These are phyloP conservation scores for Coprinellus micaceus DNA, from an alignment of 768 basidiomycete species.

Conservation along the genomic window DNA sequence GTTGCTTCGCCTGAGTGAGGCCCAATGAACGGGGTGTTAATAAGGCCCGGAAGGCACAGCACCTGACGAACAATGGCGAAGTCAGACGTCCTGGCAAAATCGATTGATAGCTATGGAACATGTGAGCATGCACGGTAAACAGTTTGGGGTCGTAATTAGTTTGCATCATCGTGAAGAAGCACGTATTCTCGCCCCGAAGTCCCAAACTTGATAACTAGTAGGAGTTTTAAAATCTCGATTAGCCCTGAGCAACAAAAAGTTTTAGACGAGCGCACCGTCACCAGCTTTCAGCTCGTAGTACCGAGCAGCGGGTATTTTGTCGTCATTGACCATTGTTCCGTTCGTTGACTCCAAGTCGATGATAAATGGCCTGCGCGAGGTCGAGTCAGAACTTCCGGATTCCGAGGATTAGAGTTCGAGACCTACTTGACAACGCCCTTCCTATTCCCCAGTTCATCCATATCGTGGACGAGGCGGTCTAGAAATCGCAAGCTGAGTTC, in stretches of 20 bases:
- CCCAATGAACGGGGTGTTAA: too few relatives aligned
- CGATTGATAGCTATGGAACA: slow-evolving; percentile 3
- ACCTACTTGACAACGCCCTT: slow-evolving; percentile 83
- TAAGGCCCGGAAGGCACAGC: too few relatives aligned
- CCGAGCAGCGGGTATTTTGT: slow-evolving; percentile 76
- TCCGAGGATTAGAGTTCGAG: slow-evolving; percentile 10
- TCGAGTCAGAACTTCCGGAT: slow-evolving; percentile 5
- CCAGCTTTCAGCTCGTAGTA: slow-evolving; percentile 79
- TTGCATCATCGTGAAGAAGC: slow-evolving; percentile 73
- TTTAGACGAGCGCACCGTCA: slow-evolving; percentile 56
- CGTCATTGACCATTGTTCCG: slow-evolving; percentile 87
- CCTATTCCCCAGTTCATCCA: slow-evolving; percentile 79
- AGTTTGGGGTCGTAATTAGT: slow-evolving; percentile 24
- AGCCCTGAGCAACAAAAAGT: background rate
- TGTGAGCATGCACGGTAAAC: background rate
- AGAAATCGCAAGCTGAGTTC: slow-evolving; percentile 10
- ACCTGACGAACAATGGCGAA: slow-evolving; percentile 3
- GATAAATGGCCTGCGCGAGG: slow-evolving; percentile 73
- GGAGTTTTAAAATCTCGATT: background rate
- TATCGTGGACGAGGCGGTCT: slow-evolving; percentile 83
- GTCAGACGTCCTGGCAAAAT: background rate
- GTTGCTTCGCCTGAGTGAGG: too few relatives aligned
- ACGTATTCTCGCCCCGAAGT: slow-evolving; percentile 81
- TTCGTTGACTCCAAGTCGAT: slow-evolving; percentile 99
- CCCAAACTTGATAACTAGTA: slow-evolving; percentile 88